These are phyloP conservation scores for Penicillium sp. DNA, from an alignment of 2,329 filamentous ascomycete species.

Conservation along the genomic window DNA sequence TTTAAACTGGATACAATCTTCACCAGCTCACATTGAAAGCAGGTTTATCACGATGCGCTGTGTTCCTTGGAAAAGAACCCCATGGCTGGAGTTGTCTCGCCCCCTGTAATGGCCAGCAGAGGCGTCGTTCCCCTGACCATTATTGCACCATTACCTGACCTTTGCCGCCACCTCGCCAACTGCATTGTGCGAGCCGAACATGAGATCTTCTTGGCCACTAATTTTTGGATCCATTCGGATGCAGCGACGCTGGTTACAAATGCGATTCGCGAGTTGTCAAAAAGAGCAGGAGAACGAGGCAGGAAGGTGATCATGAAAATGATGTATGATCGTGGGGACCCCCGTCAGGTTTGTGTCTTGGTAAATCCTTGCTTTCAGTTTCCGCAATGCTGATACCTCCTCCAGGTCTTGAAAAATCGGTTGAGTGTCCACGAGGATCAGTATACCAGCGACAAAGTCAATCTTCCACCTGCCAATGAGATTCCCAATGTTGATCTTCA, in stretches of 20 bases:
- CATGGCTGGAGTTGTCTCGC: conserved; percentile 51
- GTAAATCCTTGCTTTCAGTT: neutral
- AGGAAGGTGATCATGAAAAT: conserved; percentile 63
- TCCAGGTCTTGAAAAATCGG: conserved; percentile 57
- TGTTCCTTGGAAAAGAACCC: conserved; percentile 37
- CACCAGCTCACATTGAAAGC: neutral
- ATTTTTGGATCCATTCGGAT: conserved; percentile 68
- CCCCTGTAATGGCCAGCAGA: conserved; percentile 55
- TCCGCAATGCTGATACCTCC: neutral
- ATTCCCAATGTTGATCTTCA: conserved; percentile 68
- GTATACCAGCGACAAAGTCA: conserved; percentile 56
- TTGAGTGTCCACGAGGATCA: conserved; percentile 55
- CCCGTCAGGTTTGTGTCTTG: conserved; percentile 50
- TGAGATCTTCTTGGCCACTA: conserved; percentile 70
- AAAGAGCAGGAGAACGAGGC: conserved; percentile 56
- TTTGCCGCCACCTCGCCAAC: conserved; percentile 70
- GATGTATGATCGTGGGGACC: conserved; percentile 67
- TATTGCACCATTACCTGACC: conserved; percentile 65
- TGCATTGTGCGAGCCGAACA: conserved; percentile 67
- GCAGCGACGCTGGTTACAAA: conserved; percentile 65
- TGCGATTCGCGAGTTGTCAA: conserved; percentile 64
- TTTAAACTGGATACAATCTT: neutral
- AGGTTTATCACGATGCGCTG: conserved; percentile 64
- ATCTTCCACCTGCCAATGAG: conserved; percentile 58
- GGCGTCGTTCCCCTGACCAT: conserved; percentile 66